phyloP scores from a whole-genome alignment of 108 stramenopile species.

The Cyclotella choctawhatcheeana region DNA sequence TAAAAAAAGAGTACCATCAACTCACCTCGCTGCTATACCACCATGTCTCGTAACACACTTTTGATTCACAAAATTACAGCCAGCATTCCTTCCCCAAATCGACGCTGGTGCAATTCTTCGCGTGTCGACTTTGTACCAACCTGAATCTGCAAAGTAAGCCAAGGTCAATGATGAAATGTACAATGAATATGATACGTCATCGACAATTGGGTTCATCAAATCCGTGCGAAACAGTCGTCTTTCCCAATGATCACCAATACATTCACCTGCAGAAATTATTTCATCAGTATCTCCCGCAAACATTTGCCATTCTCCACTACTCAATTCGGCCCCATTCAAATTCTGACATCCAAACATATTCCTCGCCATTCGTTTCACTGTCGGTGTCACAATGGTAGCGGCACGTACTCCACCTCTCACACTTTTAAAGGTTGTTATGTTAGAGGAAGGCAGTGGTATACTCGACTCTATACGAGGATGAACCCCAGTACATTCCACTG shows the following conservation, averaged over 20 bases:
- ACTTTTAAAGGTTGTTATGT: conserved; percentile 64
- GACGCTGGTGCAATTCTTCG: conserved; percentile 57
- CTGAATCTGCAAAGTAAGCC: conserved; percentile 85
- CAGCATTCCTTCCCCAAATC: conserved; percentile 84
- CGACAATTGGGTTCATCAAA: conserved; percentile 82
- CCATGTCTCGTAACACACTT: conserved; percentile 68
- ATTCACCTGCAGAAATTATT: conserved; percentile 51
- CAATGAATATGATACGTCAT: conserved; percentile 62
- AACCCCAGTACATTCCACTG: conserved; percentile 60
- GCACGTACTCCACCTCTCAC: conserved; percentile 82
- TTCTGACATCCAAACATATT: conserved; percentile 86
- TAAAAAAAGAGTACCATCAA: not conserved
- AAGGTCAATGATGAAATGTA: conserved; percentile 77
- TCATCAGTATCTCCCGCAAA: conserved; percentile 6
- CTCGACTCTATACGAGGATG: conserved; percentile 33
- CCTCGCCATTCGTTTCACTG: conserved; percentile 71
- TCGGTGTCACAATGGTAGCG: conserved; percentile 79
- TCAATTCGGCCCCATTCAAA: conserved; percentile 78
- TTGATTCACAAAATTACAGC: conserved; percentile 77
- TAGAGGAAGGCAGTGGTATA: conserved; percentile 70
- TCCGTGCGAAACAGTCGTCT: conserved; percentile 74
- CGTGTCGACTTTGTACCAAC: conserved; percentile 85
- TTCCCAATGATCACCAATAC: conserved; percentile 88
- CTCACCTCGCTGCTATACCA: conserved; percentile 49
- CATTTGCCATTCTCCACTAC: conserved; percentile 56